Conservation (phyloP, 2,329 filamentous ascomycete species). For the Pseudogymnoascus sp. region DNA sequence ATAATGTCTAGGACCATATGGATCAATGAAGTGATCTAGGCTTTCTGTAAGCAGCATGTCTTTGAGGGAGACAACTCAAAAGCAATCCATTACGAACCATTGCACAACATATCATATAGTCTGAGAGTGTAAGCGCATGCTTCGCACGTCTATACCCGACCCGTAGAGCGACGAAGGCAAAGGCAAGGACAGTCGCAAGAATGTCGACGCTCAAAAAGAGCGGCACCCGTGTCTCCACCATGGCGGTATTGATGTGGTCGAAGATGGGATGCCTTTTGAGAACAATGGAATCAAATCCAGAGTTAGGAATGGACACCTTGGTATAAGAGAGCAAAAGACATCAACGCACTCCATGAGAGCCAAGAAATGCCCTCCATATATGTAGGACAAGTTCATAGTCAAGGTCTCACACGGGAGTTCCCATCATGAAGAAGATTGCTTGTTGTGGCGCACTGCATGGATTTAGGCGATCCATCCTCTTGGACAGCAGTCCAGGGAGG, state of each 20-base stretch:
- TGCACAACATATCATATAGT: constrained; percentile 5
- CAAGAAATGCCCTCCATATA: not conserved
- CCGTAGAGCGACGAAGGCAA: not conserved
- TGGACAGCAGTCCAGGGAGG: not conserved
- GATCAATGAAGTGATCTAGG: not conserved
- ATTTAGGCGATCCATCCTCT: not conserved
- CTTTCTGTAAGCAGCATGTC: not conserved
- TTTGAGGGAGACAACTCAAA: not conserved
- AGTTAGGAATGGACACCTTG: not conserved
- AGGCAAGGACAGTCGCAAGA: not conserved
- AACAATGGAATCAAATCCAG: not conserved
- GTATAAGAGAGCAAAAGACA: not conserved
- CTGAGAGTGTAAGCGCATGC: not conserved
- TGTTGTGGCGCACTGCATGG: not conserved
- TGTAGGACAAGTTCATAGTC: not conserved
- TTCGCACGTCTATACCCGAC: not conserved
- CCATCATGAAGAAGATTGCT: not conserved
- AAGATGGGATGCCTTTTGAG: not conserved
- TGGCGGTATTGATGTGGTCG: not conserved
- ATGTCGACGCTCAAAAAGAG: constrained; percentile 2
- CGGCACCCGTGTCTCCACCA: not conserved
- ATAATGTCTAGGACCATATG: constrained; percentile 4
- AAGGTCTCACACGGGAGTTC: not conserved
- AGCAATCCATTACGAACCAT: not conserved
- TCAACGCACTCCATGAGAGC: not conserved